These are phyloP conservation scores for Ustilago xerochloae DNA, from an alignment of 1,284 basidiomycete species.

Conservation along the genomic window DNA sequence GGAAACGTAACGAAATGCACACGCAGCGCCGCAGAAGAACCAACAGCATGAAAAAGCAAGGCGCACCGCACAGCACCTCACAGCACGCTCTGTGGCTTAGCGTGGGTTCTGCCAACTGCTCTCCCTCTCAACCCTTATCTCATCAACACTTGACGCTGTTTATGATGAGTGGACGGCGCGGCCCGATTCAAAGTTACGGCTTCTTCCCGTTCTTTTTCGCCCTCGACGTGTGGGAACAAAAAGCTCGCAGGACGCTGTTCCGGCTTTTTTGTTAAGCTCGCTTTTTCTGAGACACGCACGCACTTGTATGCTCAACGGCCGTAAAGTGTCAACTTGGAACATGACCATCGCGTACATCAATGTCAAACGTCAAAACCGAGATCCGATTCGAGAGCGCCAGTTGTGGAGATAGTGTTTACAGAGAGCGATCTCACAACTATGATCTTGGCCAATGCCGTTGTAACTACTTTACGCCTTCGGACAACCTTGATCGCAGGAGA, in stretches of 20 bases:
- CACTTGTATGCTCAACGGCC: constrained; percentile 8
- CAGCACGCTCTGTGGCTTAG: neutral
- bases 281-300: neutral
- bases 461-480: too few species aligned
- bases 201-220: neutral
- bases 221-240: constrained; percentile 1
- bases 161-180: neutral
- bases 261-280: neutral
- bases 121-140: too few species aligned
- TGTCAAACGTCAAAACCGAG: too few species aligned
- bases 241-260: constrained; percentile 3
- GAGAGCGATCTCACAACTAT: too few species aligned
- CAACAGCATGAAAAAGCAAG: neutral
- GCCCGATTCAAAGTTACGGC: neutral
- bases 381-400: too few species aligned
- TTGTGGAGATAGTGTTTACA: too few species aligned
- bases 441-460: too few species aligned
- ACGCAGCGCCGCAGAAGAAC: too few species aligned
- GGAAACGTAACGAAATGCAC: too few species aligned
- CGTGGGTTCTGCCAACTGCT: neutral
- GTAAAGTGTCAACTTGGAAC: too few species aligned
- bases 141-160: neutral
- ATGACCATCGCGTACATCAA: constrained; percentile 11
- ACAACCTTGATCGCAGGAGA: too few species aligned
- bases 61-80: neutral